Evolutionary conservation across 1,284 basidiomycete genomes (phyloP).

Genomic region (Meripilus lineatus): DNA sequence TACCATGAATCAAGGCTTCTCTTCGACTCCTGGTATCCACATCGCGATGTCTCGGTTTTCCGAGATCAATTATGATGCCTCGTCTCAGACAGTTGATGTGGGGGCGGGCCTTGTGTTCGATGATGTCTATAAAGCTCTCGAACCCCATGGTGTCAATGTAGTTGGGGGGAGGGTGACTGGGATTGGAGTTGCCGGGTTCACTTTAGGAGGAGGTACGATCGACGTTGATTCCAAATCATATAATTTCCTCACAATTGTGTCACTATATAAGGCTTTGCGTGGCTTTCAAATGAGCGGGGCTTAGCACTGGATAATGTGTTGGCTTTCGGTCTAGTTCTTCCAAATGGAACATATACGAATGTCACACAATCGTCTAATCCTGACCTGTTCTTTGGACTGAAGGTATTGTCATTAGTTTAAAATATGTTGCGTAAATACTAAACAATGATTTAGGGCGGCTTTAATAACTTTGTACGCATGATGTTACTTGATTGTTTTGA

Average conservation of each 20-base stretch:
- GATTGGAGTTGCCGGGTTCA: conserved; percentile 40
- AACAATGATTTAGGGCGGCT: conserved; percentile 38
- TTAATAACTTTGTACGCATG: conserved; percentile 53
- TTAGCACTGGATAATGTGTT: conserved; percentile 40
- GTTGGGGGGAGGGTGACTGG: conserved; percentile 43
- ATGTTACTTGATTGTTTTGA: neutral
- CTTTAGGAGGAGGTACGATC: conserved; percentile 43
- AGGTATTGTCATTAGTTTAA: conserved; percentile 24
- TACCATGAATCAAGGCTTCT: conserved; percentile 41
- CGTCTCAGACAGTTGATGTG: conserved; percentile 31
- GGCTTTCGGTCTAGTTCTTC: conserved; percentile 35
- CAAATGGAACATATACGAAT: conserved; percentile 31
- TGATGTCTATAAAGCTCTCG: conserved; percentile 39
- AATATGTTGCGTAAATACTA: neutral
- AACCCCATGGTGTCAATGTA: conserved; percentile 34
- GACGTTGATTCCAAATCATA: neutral
- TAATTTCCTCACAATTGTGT: conserved; percentile 10
- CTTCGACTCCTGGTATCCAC: conserved; percentile 48
- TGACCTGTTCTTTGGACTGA: conserved; percentile 37
- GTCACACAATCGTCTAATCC: conserved; percentile 21
- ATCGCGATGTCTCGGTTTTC: conserved; percentile 44
- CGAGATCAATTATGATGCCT: conserved; percentile 31
- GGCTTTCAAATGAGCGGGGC: conserved; percentile 36
- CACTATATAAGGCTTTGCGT: conserved; percentile 45
- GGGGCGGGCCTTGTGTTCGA: conserved; percentile 48